A percentile compares a stretch with the other conserved stretches of the same genome.
phyloP scores from a whole-genome alignment of 2,329 filamentous ascomycete genomes.

The Sordariomycetes sp. region DNA sequence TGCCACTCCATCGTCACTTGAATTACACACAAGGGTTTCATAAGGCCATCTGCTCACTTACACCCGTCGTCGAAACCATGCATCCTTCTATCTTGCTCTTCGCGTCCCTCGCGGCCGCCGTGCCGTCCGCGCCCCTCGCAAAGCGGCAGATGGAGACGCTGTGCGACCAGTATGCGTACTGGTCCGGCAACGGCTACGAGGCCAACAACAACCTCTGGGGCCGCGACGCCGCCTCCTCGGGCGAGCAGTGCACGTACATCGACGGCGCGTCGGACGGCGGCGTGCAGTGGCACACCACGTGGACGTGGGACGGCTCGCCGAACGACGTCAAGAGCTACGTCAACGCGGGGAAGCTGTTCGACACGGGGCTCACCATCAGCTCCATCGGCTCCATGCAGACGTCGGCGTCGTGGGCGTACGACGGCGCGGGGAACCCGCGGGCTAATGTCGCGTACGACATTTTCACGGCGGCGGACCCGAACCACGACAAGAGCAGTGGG shows the following conservation, averaged over 20 bases:
- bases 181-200: conserved; percentile 11
- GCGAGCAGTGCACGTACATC: conserved; percentile 27
- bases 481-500: conserved; percentile 21
- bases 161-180: conserved; percentile 15
- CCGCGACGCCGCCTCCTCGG: conserved; percentile 16
- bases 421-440: conserved; percentile 20
- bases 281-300: conserved; percentile 27
- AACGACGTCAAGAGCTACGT: conserved; percentile 31
- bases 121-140: conserved; percentile 6
- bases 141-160: conserved; percentile 9
- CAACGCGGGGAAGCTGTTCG: conserved; percentile 10
- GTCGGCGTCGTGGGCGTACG: conserved; percentile 19
- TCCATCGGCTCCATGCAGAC: conserved; percentile 20
- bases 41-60: too few relatives aligned
- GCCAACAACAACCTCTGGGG: conserved; percentile 31
- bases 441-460: conserved; percentile 51
- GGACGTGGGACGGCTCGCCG: conserved; percentile 25
- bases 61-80: not conserved
- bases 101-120: not conserved
- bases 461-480: conserved; percentile 35
- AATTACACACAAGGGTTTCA: too few relatives aligned
- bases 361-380: conserved; percentile 16
- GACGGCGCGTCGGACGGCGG: conserved; percentile 19
- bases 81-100: not conserved
- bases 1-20: too few relatives aligned